These are phyloP conservation scores for Colletotrichum cordylinicola DNA, from an alignment of 2,329 filamentous ascomycete species.

Conservation along the genomic window DNA sequence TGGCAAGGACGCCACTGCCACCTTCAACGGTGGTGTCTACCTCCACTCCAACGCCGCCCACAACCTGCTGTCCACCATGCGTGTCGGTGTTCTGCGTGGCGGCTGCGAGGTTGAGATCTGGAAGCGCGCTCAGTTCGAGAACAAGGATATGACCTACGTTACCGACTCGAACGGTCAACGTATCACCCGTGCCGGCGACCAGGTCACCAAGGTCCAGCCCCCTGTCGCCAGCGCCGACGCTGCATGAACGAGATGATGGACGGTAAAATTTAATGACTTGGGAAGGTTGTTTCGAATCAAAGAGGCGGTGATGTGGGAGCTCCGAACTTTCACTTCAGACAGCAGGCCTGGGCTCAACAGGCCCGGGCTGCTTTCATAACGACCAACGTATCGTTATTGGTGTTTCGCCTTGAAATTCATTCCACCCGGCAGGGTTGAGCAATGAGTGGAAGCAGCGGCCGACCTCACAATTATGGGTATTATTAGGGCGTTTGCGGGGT, in stretches of 20 bases:
- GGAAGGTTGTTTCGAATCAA: neutral
- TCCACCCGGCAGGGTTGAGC: neutral
- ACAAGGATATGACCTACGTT: slow-evolving; percentile 80
- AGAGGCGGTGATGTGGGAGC: neutral
- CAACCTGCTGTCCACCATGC: slow-evolving; percentile 88
- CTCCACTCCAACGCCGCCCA: slow-evolving; percentile 89
- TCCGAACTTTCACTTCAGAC: neutral
- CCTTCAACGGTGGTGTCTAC: slow-evolving; percentile 93
- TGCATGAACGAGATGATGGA: slow-evolving; percentile 55
- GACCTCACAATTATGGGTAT: slow-evolving; percentile 12
- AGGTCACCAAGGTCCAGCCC: slow-evolving; percentile 83
- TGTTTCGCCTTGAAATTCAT: neutral
- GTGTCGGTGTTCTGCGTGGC: slow-evolving; percentile 84
- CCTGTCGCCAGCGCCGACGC: slow-evolving; percentile 85
- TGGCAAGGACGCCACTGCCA: slow-evolving; percentile 87
- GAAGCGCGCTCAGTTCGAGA: slow-evolving; percentile 85
- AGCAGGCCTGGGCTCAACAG: no score
- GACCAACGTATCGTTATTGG: neutral
- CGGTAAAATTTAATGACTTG: neutral
- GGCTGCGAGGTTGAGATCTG: slow-evolving; percentile 92
- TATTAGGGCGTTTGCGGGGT: slow-evolving; percentile 17
- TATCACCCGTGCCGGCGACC: slow-evolving; percentile 84
- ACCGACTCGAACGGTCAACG: slow-evolving; percentile 83
- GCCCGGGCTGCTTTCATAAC: neutral
- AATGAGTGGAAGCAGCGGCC: neutral